A percentile compares a stretch with the other conserved stretches of the same genome.
phyloP scores from a whole-genome alignment of 2,329 filamentous ascomycete genomes.

The Phialemoniopsis sp. region DNA sequence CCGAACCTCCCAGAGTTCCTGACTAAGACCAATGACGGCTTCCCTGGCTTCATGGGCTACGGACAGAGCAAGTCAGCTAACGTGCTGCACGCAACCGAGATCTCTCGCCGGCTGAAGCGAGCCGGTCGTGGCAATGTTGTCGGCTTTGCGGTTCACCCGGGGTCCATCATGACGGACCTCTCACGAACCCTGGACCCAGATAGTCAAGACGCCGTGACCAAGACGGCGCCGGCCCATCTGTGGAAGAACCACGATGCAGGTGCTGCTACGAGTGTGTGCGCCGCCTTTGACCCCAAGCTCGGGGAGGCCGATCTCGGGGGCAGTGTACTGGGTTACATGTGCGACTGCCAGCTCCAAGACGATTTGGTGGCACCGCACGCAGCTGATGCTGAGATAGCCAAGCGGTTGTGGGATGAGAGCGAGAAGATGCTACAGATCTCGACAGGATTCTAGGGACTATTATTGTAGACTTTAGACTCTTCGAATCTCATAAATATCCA shows the following conservation, averaged over 20 bases:
- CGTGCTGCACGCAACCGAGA: slow-evolving; percentile 31
- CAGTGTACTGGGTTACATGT: slow-evolving; percentile 29
- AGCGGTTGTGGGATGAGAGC: slow-evolving; percentile 39
- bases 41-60: slow-evolving; percentile 33
- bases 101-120: slow-evolving; percentile 22
- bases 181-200: slow-evolving; percentile 17
- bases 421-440: slow-evolving; percentile 19
- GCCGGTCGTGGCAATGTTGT: slow-evolving; percentile 6
- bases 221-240: slow-evolving; percentile 17
- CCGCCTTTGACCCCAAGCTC: slow-evolving; percentile 33
- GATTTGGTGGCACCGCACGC: slow-evolving; percentile 21
- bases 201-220: slow-evolving; percentile 15
- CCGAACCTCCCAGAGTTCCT: slow-evolving; percentile 4
- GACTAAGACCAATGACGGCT: slow-evolving; percentile 10
- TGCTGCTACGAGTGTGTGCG: slow-evolving; percentile 33
- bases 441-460: neutral
- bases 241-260: slow-evolving; percentile 32
- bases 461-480: slow-evolving; percentile 11
- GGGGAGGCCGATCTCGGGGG: slow-evolving; percentile 12
- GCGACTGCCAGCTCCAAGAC: slow-evolving; percentile 30
- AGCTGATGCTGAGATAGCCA: slow-evolving; percentile 27
- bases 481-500: too few species aligned
- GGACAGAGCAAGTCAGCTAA: slow-evolving; percentile 43
- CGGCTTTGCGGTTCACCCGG: slow-evolving; percentile 26
- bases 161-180: slow-evolving; percentile 20